A percentile compares a stretch with the other conserved stretches of the same genome.
Conservation (phyloP, 2,329 filamentous ascomycete species). For the Capronia coronata region DNA sequence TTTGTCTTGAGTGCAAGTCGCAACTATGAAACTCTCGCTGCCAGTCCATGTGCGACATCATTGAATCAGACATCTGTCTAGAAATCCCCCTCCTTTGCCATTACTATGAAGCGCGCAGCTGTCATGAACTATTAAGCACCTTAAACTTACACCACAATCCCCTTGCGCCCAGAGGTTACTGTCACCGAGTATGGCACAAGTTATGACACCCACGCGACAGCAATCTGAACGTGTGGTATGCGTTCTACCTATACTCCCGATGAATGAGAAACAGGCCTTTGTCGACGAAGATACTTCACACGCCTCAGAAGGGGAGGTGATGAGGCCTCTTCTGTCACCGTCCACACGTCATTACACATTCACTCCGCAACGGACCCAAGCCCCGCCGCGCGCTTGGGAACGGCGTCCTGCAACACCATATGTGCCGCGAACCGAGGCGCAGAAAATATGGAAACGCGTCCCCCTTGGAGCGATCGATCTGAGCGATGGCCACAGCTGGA, state of each 20-base stretch:
- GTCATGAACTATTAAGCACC: too few relatives aligned
- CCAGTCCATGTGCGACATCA: not conserved
- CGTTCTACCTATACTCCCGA: too few relatives aligned
- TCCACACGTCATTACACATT: constrained; percentile 29
- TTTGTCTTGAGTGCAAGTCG: not conserved
- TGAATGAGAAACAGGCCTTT: not conserved
- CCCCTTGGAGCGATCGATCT: constrained; percentile 17
- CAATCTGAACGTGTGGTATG: too few relatives aligned
- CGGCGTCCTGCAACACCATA: constrained; percentile 41
- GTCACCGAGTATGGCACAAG: not conserved
- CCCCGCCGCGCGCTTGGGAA: constrained; percentile 40
- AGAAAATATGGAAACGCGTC: constrained; percentile 44
- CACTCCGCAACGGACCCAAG: constrained; percentile 36
- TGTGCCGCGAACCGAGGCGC: constrained; percentile 35
- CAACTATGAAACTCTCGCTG: not conserved
- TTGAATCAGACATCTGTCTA: too few relatives aligned
- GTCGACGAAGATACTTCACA: not conserved
- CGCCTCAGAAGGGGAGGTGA: not conserved
- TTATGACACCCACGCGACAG: not conserved
- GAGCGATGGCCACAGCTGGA: constrained; percentile 12
- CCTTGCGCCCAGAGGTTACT: not conserved
- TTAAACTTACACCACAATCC: too few relatives aligned
- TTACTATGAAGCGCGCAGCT: too few relatives aligned
- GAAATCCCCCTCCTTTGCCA: too few relatives aligned
- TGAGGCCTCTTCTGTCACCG: not conserved